Base-by-base conservation (phyloP, 306 rosid genomes). In the Dalbergia cultrata region DNA sequence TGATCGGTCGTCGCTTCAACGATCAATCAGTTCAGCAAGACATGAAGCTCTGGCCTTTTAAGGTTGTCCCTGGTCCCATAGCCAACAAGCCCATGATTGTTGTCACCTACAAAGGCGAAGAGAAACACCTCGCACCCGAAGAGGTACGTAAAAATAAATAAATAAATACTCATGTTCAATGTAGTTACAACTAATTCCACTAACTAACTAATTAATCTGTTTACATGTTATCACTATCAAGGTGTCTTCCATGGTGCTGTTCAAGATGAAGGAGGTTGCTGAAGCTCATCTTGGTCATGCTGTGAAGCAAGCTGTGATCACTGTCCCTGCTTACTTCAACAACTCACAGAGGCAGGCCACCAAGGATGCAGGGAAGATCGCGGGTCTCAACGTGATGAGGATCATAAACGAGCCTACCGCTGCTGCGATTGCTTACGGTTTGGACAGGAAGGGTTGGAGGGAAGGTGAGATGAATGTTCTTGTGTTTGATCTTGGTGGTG, bases 401-500 rank as follows among this genome's bases (percentile, higher is more conserved):
- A 86, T 86, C 57, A 86, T 86, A 67, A 86, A 82, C 44, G 89
- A 86, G 26, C 89, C 86, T 6, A 79, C 89, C 0, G 89, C 89
- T 6, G 89, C 89, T 31, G 84, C 89, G 12, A 86, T 86, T 37
- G 89, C 89, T 34, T 86, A 74, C 19, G 89, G 89, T 1, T 75
- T 86, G 33, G 84, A 86, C 62, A 86, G 75, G 73, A 82, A 75
- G 31, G 49, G 31, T 0, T 86, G 79, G 53, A 82, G 80, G 71
- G 26, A 80, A 7, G 84, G 77, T 9, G 89, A 86, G 52, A 37
- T 54, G 65, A 86, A 86, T 17, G 89, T 86, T 72, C 82, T 86
- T 10, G 85, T 86, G 41, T 86, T 86, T 54, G 89, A 82, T 64
- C 86, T 86, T 9, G 89, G 89, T 63, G 89, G 89, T 18, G 89